Evolutionary conservation across 2,329 filamentous ascomycete species (phyloP).

Genomic region (Diaporthe australafricana): DNA sequence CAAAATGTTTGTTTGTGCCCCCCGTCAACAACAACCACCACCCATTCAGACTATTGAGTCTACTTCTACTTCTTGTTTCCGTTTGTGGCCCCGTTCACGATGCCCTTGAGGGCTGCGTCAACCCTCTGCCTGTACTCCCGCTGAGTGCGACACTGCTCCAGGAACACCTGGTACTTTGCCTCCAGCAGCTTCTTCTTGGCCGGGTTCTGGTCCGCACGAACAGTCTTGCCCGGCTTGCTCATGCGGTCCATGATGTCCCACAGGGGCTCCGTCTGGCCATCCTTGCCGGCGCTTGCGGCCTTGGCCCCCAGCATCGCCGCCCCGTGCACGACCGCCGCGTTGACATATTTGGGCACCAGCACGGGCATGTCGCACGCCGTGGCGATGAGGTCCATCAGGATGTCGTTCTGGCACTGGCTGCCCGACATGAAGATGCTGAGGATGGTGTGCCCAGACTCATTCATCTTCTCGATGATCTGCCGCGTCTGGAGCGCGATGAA

Average conservation of each 20-base stretch:
- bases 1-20: no score
- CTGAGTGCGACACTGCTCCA: slow-evolving; percentile 91
- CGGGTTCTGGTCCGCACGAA: slow-evolving; percentile 78
- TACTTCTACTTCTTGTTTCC: slow-evolving; percentile 43
- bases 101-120: slow-evolving; percentile 66
- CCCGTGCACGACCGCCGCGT: slow-evolving; percentile 96
- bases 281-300: slow-evolving; percentile 84
- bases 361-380: slow-evolving; percentile 94
- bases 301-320: slow-evolving; percentile 98
- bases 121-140: slow-evolving; percentile 83
- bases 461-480: slow-evolving; percentile 96
- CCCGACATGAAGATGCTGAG: slow-evolving; percentile 98
- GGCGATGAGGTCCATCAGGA: slow-evolving; percentile 91
- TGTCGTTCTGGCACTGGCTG: slow-evolving; percentile 94
- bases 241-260: slow-evolving; percentile 99
- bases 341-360: slow-evolving; percentile 91
- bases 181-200: slow-evolving; percentile 83
- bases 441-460: slow-evolving; percentile 86
- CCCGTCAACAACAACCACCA: no score
- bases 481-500: slow-evolving; percentile 97
- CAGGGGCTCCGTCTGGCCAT: slow-evolving; percentile 84
- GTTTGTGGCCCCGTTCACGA: slow-evolving; percentile 5
- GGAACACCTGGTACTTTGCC: slow-evolving; percentile 94
- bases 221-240: slow-evolving; percentile 90
- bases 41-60: background rate